A percentile compares a stretch with the other conserved stretches of the same genome.
Conservation (phyloP, 2,329 filamentous ascomycete genomes). For the Cytospora chrysosperma region DNA sequence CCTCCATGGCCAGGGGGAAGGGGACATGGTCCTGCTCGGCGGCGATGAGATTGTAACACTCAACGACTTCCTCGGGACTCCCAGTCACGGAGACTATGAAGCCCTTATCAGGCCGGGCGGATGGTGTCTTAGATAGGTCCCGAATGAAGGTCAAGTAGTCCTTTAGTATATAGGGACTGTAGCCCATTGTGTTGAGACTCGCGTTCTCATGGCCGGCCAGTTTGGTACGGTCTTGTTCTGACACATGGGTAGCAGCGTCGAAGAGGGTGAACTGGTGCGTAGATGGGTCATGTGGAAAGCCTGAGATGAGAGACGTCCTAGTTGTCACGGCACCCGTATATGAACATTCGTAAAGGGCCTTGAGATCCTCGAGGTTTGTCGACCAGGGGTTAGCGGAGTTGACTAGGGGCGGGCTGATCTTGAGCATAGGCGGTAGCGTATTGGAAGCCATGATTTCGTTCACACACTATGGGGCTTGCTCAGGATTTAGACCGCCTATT, state of each 20-base stretch:
- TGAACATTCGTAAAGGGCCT: constrained; percentile 57
- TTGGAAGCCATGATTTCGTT: constrained; percentile 3
- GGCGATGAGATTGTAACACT: constrained; percentile 54
- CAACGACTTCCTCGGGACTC: constrained; percentile 52
- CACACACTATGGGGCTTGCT: not conserved
- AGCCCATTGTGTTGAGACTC: constrained; percentile 71
- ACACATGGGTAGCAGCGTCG: constrained; percentile 36
- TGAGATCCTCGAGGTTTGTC: constrained; percentile 61
- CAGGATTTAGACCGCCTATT: not conserved
- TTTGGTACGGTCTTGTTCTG: constrained; percentile 18
- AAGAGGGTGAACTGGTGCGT: constrained; percentile 69
- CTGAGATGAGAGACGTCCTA: constrained; percentile 63
- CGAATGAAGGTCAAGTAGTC: constrained; percentile 59
- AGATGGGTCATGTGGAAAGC: constrained; percentile 60
- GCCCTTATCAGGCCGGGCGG: constrained; percentile 45
- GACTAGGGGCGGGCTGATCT: constrained; percentile 63
- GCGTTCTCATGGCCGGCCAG: constrained; percentile 34
- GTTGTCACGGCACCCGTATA: constrained; percentile 73
- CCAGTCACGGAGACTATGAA: constrained; percentile 74
- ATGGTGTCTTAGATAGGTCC: constrained; percentile 39
- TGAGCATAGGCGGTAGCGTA: constrained; percentile 45
- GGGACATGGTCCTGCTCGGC: constrained; percentile 37
- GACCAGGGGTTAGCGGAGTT: constrained; percentile 79
- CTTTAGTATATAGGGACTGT: constrained; percentile 62
- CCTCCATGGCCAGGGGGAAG: constrained; percentile 64